A percentile compares a stretch with the other conserved stretches of the same genome.
These are phyloP conservation scores for Lecanicillium sp. DNA, from an alignment of 2,329 filamentous ascomycete species.

Conservation along the genomic window DNA sequence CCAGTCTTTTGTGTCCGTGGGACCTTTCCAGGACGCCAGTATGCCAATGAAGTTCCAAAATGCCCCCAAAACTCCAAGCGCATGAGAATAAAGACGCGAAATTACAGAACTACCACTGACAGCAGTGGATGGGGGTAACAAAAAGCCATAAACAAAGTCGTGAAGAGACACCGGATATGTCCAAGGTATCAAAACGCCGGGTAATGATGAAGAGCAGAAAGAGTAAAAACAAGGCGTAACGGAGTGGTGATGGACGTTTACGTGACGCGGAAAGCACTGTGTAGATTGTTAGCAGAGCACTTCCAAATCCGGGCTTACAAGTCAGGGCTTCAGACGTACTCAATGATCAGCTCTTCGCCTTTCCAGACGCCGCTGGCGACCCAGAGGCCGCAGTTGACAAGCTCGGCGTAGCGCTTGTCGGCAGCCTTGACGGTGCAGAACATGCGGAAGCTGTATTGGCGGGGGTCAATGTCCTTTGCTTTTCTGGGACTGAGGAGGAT, in stretches of 20 bases:
- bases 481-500: slow-evolving; percentile 32
- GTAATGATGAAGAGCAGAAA: slow-evolving; percentile 16
- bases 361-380: slow-evolving; percentile 43
- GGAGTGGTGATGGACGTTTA: slow-evolving; percentile 17
- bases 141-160: background rate
- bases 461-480: slow-evolving; percentile 34
- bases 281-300: slow-evolving; percentile 2
- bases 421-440: slow-evolving; percentile 45
- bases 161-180: background rate
- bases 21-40: slow-evolving; percentile 8
- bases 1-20: slow-evolving; percentile 7
- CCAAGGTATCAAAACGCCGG: slow-evolving; percentile 7
- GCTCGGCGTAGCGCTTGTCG: slow-evolving; percentile 42
- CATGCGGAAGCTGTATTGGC: slow-evolving; percentile 42
- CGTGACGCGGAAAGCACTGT: slow-evolving; percentile 30
- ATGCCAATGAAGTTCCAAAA: slow-evolving; percentile 8
- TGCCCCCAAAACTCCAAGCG: slow-evolving; percentile 7
- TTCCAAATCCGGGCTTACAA: too few species aligned
- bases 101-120: slow-evolving; percentile 3
- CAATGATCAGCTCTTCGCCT: slow-evolving; percentile 39
- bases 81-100: background rate
- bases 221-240: background rate
- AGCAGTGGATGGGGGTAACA: background rate
- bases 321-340: slow-evolving; percentile 30
- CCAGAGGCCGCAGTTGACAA: slow-evolving; percentile 45